These are phyloP conservation scores for Stropharia rugosoannulata DNA, from an alignment of 768 basidiomycete genomes.

Conservation along the genomic window DNA sequence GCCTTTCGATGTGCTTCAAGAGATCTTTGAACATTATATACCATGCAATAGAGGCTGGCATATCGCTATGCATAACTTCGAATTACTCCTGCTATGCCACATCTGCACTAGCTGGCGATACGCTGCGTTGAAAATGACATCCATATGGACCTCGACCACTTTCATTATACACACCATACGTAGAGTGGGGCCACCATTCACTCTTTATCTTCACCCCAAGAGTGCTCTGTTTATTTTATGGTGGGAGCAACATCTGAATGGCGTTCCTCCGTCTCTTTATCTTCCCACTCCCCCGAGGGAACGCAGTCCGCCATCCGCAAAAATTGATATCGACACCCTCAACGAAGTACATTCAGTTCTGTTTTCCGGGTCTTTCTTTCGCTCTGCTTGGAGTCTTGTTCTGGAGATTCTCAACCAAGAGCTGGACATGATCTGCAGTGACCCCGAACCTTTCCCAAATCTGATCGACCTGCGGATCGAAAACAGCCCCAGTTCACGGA, in stretches of 20 bases:
- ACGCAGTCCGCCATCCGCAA: not conserved
- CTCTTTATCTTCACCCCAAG: not conserved
- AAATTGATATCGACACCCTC: not conserved
- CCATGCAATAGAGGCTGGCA: too few species aligned
- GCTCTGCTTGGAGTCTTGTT: not conserved
- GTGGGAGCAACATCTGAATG: not conserved
- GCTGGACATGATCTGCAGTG: not conserved
- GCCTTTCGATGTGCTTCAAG: slow-evolving; percentile 2
- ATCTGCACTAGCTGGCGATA: not conserved
- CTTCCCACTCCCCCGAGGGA: not conserved
- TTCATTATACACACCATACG: not conserved
- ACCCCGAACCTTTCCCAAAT: not conserved
- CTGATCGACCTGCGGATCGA: slow-evolving; percentile 1
- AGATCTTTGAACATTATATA: not conserved
- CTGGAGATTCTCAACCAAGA: not conserved
- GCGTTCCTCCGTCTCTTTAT: not conserved
- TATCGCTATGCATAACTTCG: not conserved
- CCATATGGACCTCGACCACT: slow-evolving; percentile 1
- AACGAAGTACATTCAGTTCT: not conserved
- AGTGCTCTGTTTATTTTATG: not conserved
- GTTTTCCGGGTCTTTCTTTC: not conserved
- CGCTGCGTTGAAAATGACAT: not conserved
- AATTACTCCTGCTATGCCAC: not conserved
- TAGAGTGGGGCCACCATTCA: not conserved
- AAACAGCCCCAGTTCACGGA: not conserved